Conservation (phyloP, 1,139 yeast genomes). For the Debaryomyces singareniensis region DNA sequence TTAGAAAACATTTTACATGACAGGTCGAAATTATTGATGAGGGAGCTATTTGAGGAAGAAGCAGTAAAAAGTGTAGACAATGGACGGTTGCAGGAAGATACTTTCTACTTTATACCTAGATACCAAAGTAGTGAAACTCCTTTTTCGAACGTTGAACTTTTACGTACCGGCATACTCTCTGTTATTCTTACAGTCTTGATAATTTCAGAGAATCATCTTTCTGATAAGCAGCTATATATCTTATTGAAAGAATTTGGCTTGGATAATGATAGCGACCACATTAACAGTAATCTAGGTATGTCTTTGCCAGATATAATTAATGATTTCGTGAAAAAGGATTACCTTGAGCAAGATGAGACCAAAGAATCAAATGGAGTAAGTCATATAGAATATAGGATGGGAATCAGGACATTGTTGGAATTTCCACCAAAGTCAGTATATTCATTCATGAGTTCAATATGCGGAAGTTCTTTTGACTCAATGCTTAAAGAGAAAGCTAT, state of each 20-base stretch:
- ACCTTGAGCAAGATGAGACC: constrained; percentile 16
- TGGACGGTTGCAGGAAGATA: constrained; percentile 10
- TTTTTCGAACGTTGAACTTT: constrained; percentile 20
- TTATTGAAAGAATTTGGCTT: constrained; percentile 25
- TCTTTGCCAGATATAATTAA: constrained; percentile 18
- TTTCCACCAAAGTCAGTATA: constrained; percentile 25
- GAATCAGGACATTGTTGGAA: constrained; percentile 29
- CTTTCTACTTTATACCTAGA: constrained; percentile 13
- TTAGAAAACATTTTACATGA: constrained; percentile 11
- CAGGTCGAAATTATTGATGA: constrained; percentile 16
- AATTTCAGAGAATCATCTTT: constrained; percentile 27
- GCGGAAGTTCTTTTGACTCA: constrained; percentile 20
- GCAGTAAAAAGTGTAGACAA: constrained; percentile 7
- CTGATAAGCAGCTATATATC: constrained; percentile 20
- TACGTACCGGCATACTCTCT: constrained; percentile 23
- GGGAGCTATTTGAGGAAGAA: constrained; percentile 16
- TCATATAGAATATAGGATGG: constrained; percentile 22
- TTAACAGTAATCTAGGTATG: constrained; percentile 20
- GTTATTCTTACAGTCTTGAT: constrained; percentile 24
- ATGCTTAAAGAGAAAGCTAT: constrained; percentile 15
- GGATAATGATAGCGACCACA: constrained; percentile 13
- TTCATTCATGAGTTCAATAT: constrained; percentile 20
- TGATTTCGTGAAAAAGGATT: constrained; percentile 29
- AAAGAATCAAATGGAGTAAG: constrained; percentile 11
- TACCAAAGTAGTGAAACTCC: constrained; percentile 10